phyloP scores from a whole-genome alignment of 2,329 filamentous ascomycete species.

The Pseudogymnoascus pannorum region DNA sequence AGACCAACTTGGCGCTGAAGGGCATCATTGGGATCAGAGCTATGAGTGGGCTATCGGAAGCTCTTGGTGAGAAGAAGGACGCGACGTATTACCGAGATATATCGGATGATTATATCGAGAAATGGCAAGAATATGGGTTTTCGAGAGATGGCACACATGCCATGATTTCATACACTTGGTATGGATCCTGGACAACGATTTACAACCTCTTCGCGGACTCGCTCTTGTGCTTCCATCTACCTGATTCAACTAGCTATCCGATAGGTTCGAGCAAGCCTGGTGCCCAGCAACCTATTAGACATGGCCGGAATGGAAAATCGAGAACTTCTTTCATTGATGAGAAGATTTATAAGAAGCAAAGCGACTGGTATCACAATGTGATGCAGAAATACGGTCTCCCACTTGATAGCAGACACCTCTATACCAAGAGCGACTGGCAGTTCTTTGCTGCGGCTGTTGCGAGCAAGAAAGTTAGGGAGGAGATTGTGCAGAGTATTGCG shows the following conservation, averaged over 20 bases:
- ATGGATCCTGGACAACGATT: slow-evolving; percentile 66
- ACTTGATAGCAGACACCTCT: slow-evolving; percentile 73
- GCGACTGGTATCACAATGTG: slow-evolving; percentile 71
- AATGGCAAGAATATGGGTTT: slow-evolving; percentile 59
- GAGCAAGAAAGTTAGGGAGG: slow-evolving; percentile 56
- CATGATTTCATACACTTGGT: slow-evolving; percentile 66
- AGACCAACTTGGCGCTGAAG: slow-evolving; percentile 68
- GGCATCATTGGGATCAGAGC: slow-evolving; percentile 73
- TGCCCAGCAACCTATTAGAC: slow-evolving; percentile 19
- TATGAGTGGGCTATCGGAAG: slow-evolving; percentile 59
- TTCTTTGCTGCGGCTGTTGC: slow-evolving; percentile 81
- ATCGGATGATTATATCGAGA: slow-evolving; percentile 54
- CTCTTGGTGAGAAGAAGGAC: slow-evolving; percentile 49
- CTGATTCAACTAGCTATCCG: background rate
- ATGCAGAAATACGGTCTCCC: slow-evolving; percentile 77
- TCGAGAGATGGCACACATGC: slow-evolving; percentile 59
- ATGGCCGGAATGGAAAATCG: slow-evolving; percentile 21
- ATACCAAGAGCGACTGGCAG: slow-evolving; percentile 87
- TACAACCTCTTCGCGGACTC: slow-evolving; percentile 67
- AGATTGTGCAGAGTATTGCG: slow-evolving; percentile 68
- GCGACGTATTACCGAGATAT: slow-evolving; percentile 52
- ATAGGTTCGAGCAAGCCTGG: slow-evolving; percentile 17
- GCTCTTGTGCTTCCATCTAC: slow-evolving; percentile 68
- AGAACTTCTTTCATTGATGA: slow-evolving; percentile 60
- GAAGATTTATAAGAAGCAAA: slow-evolving; percentile 70